Evolutionary conservation across 192 early-diverging fungal genomes (phyloP).

Genomic region (Coemansia umbellata): DNA sequence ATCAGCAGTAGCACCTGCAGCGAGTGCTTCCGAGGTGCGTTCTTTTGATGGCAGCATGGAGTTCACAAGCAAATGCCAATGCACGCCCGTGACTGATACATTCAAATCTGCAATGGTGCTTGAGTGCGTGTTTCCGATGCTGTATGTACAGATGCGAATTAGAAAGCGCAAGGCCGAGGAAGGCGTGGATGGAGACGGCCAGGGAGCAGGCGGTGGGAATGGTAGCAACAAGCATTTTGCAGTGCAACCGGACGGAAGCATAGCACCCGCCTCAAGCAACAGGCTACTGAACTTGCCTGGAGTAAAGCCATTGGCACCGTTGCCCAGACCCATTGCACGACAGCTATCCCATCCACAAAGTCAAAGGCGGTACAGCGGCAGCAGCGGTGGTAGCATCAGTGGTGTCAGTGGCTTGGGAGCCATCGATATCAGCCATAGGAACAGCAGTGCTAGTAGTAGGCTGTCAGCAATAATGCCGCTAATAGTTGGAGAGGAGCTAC

Average conservation of each 20-base stretch:
- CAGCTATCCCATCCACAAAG: neutral
- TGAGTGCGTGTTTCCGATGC: slow-evolving; percentile 41
- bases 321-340: slow-evolving; percentile 13
- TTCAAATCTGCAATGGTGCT: slow-evolving; percentile 40
- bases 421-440: neutral
- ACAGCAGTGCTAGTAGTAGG: neutral
- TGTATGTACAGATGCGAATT: slow-evolving; percentile 20
- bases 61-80: slow-evolving; percentile 31
- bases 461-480: slow-evolving; percentile 13
- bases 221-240: slow-evolving; percentile 13
- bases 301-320: slow-evolving; percentile 20
- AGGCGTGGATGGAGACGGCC: neutral
- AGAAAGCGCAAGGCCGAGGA: slow-evolving; percentile 31
- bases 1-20: neutral
- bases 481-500: slow-evolving; percentile 1
- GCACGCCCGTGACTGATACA: slow-evolving; percentile 16
- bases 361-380: neutral
- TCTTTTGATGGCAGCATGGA: slow-evolving; percentile 27
- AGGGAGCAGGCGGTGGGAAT: neutral
- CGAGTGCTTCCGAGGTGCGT: slow-evolving; percentile 15
- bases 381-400: neutral
- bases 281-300: slow-evolving; percentile 7
- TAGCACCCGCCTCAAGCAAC: neutral
- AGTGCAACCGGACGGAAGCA: slow-evolving; percentile 4
- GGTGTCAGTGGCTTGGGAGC: neutral